These are phyloP conservation scores for Phytopythium kandeliae DNA, from an alignment of 352 stramenopile genomes.

Conservation along the genomic window DNA sequence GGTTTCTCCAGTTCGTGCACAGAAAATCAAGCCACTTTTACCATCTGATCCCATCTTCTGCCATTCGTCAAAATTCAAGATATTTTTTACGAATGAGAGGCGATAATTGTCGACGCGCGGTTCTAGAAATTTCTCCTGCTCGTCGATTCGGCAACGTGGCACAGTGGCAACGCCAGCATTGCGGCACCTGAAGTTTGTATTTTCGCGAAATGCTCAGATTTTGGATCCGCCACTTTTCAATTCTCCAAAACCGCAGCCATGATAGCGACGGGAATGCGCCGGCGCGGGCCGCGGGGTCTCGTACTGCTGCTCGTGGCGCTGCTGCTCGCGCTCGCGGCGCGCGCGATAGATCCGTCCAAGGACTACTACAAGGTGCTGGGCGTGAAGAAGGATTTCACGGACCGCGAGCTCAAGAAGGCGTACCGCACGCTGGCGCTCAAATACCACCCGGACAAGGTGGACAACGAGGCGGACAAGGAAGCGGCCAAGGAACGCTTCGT, in stretches of 20 bases:
- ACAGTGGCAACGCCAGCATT: not conserved
- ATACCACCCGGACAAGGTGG: conserved; percentile 86
- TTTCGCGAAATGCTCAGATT: too few relatives aligned
- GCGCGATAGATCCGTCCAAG: conserved; percentile 58
- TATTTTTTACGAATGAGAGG: too few relatives aligned
- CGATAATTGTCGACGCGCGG: too few relatives aligned
- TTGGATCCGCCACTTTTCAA: too few relatives aligned
- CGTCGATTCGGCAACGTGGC: conserved; percentile 1
- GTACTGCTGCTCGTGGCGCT: conserved; percentile 20
- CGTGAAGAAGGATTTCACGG: conserved; percentile 61
- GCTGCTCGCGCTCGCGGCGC: conserved; percentile 12
- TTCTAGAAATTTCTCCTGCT: conserved; percentile 10
- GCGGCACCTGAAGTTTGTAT: too few relatives aligned
- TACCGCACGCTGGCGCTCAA: conserved; percentile 89
- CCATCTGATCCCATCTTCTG: too few relatives aligned
- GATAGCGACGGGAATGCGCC: not conserved
- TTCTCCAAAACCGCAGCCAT: too few relatives aligned
- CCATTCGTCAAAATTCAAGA: too few relatives aligned
- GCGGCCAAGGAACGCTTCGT: conserved; percentile 89
- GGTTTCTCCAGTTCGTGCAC: too few relatives aligned
- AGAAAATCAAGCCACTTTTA: too few relatives aligned
- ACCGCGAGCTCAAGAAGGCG: conserved; percentile 80
- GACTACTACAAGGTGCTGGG: conserved; percentile 84
- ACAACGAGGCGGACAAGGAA: conserved; percentile 80
- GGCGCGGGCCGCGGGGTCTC: conserved; percentile 8